Evolutionary conservation across 306 rosid species (phyloP).

Genomic region (Mimosa pudica): DNA sequence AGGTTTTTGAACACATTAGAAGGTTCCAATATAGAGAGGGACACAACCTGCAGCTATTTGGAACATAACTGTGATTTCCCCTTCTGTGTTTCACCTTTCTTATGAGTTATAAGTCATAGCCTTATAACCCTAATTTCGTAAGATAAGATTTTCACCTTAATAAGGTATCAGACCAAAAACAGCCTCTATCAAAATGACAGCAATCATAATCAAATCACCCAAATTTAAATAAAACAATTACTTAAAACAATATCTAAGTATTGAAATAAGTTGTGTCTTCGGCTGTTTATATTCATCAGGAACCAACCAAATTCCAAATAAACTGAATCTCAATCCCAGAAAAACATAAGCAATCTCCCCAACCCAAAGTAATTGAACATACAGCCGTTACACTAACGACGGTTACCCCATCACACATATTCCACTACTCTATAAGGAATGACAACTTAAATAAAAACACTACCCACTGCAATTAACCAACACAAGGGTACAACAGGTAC

Average conservation of each 20-base stretch:
- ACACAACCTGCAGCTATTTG: background rate
- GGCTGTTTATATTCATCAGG: background rate
- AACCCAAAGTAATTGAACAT: background rate
- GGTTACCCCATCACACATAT: background rate
- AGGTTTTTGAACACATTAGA: background rate
- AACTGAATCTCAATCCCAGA: background rate
- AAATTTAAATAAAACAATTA: background rate
- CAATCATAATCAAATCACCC: background rate
- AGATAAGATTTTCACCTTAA: background rate
- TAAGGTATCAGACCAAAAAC: background rate
- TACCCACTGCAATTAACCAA: background rate
- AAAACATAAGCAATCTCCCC: background rate
- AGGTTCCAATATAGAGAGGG: background rate
- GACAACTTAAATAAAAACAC: background rate
- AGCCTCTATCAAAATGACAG: background rate
- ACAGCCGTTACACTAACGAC: background rate
- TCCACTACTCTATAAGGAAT: background rate
- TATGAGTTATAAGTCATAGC: background rate
- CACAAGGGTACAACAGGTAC: background rate
- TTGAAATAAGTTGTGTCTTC: background rate
- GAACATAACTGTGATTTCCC: background rate
- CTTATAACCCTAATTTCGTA: background rate
- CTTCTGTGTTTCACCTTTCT: background rate
- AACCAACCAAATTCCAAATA: background rate
- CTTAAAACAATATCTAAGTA: background rate